These are phyloP conservation scores for Castanea mollissima DNA, from an alignment of 306 rosid genomes.

Conservation along the genomic window DNA sequence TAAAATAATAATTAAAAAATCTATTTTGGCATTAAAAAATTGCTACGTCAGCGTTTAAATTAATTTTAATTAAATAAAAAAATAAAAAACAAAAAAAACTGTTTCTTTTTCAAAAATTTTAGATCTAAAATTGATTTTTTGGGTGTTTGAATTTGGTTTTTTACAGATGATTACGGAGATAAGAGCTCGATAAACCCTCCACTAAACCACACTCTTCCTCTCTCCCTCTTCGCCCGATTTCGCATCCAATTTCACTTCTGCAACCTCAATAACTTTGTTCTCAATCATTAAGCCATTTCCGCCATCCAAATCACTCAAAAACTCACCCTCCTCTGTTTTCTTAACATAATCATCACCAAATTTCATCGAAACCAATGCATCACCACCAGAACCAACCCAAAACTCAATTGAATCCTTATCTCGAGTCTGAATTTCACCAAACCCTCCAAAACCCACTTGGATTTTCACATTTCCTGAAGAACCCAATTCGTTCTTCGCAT, in stretches of 20 bases:
- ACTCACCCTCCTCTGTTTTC: constrained; percentile 4
- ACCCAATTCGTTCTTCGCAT: constrained; percentile 17
- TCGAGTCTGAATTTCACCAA: constrained; percentile 17
- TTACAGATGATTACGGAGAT: too few species aligned
- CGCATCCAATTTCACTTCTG: constrained; percentile 26
- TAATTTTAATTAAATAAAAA: too few species aligned
- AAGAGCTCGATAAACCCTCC: constrained; percentile 48
- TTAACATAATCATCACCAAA: constrained; percentile 16
- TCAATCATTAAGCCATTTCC: constrained; percentile 18
- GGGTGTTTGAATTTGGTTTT: too few species aligned
- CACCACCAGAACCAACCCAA: constrained; percentile 44
- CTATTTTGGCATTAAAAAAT: too few species aligned
- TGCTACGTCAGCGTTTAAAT: too few species aligned
- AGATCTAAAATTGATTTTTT: too few species aligned
- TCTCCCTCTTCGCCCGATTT: constrained; percentile 34
- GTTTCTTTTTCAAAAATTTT: too few species aligned
- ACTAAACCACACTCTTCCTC: constrained; percentile 58
- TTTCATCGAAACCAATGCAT: constrained; percentile 21
- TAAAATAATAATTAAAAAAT: too few species aligned
- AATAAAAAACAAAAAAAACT: too few species aligned
- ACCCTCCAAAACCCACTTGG: constrained; percentile 24
- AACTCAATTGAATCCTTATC: constrained; percentile 26
- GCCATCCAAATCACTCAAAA: constrained; percentile 22
- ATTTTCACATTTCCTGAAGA: neutral
- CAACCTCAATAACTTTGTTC: constrained; percentile 19